Evolutionary conservation across 495 filamentous ascomycete species (phyloP).

Genomic region (Xylaria acuta): DNA sequence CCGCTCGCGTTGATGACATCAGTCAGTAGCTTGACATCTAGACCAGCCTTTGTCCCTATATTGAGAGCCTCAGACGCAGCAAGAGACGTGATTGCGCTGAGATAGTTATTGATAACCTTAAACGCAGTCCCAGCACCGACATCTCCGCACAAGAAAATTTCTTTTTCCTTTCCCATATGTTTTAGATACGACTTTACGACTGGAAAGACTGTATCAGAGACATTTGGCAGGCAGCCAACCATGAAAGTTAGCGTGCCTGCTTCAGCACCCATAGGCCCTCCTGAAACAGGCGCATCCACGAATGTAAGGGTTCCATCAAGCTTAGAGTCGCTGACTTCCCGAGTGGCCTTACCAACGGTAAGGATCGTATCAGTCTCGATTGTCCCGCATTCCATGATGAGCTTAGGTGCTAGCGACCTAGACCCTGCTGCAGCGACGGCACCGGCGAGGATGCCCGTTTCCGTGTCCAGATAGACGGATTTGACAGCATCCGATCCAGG

Average conservation of each 20-base stretch:
- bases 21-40: slow-evolving; percentile 46
- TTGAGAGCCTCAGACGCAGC: slow-evolving; percentile 49
- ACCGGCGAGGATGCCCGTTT: slow-evolving; percentile 45
- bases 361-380: slow-evolving; percentile 49
- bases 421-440: slow-evolving; percentile 23
- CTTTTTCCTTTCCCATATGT: slow-evolving; percentile 39
- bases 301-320: slow-evolving; percentile 32
- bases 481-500: slow-evolving; percentile 47
- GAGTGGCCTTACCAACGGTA: slow-evolving; percentile 37
- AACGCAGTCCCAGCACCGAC: slow-evolving; percentile 46
- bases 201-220: slow-evolving; percentile 27
- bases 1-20: slow-evolving; percentile 46
- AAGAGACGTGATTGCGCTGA: slow-evolving; percentile 47
- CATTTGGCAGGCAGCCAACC: slow-evolving; percentile 33
- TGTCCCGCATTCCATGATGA: slow-evolving; percentile 55
- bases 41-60: slow-evolving; percentile 47
- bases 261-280: slow-evolving; percentile 52
- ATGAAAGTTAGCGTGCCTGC: slow-evolving; percentile 57
- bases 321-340: slow-evolving; percentile 29
- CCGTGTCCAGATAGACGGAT: slow-evolving; percentile 47
- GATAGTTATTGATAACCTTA: slow-evolving; percentile 54
- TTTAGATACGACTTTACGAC: slow-evolving; percentile 29
- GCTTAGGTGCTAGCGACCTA: slow-evolving; percentile 23
- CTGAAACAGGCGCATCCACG: slow-evolving; percentile 44
- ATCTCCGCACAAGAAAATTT: slow-evolving; percentile 44